Conservation (phyloP, 257 asterid species). For the Rhazya stricta region DNA sequence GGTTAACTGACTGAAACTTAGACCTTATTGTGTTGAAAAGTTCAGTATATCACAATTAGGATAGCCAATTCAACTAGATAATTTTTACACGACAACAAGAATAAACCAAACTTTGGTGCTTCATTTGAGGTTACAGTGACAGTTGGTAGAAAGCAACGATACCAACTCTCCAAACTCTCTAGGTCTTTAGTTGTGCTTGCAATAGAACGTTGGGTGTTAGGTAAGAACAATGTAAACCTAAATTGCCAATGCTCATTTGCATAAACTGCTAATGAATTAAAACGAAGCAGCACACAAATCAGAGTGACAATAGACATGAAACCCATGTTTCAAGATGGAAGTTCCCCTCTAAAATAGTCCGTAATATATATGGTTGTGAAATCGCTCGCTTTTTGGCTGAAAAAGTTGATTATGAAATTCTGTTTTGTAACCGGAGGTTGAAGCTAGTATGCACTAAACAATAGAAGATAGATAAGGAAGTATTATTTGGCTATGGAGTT, state of each 20-base stretch:
- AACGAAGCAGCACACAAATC: conserved; percentile 11
- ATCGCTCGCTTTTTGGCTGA: neutral
- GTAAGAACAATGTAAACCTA: conserved; percentile 38
- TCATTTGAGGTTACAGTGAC: conserved; percentile 11
- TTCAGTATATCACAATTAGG: too few relatives aligned
- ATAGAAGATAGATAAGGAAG: neutral
- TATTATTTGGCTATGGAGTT: too few relatives aligned
- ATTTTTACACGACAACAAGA: too few relatives aligned
- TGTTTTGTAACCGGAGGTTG: neutral
- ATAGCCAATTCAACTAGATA: too few relatives aligned
- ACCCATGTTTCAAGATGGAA: conserved; percentile 8
- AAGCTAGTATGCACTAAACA: neutral
- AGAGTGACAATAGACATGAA: conserved; percentile 16
- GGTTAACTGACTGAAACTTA: too few relatives aligned
- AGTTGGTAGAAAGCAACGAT: conserved; percentile 30
- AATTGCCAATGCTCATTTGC: conserved; percentile 11
- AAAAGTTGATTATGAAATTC: neutral
- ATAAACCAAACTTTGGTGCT: conserved; percentile 13
- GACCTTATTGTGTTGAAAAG: too few relatives aligned
- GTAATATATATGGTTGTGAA: too few relatives aligned
- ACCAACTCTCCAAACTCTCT: conserved; percentile 26
- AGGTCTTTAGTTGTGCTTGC: conserved; percentile 7
- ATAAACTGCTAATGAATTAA: neutral
- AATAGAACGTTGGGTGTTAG: conserved; percentile 12
- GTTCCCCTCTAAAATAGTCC: too few relatives aligned